Base-by-base conservation (phyloP, 164 flowering plant genomes). In the Magnolia sinica region DNA sequence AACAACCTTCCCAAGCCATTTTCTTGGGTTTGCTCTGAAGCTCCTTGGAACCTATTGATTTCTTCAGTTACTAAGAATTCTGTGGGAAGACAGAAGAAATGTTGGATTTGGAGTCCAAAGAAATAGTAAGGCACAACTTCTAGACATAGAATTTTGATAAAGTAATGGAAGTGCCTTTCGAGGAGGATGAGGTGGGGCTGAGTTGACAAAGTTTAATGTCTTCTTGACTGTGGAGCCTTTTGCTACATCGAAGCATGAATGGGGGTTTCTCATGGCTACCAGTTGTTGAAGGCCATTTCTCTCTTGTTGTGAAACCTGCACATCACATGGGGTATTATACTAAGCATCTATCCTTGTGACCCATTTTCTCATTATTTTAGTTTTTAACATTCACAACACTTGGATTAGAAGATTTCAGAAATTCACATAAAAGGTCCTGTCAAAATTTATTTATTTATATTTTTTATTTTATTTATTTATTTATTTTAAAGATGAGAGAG, bases 1-100 rank as follows among this genome's bases (percentile, higher is more conserved):
- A 27, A 52, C 78, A 84, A 94, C 98, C 97, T 89, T 20, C 86
- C 79, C 77, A 89, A 79, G 67, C 87, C 89, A 87, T 90, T 88
- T 66, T 85, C 94, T 61, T 84, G 80, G 70, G 76, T 76, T 78
- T 81, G 50, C 70, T 68, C 88, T 61, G 85, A 81, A 61, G 81
- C 68, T 70, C 55, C 85, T 65, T 74, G 70, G 61, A 81, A 65
- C 75, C 73, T 84, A 68, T 76, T 78, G 78, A 66, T 83, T 55
- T 83, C 84, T 77, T 80, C 82, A 77, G 68, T 70, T 37, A 81
- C 94, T 89, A 86, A 76, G 11, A 79, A 70, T 77, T 81, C 20
- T 70, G 67, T 55, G 22, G 50, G 8, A 69, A 71, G 29, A 19
- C 23, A 22, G 19, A 69, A 37, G 45, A 50, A 8, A 51, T 67